These are phyloP conservation scores for Trichoderma atrobrunneum DNA, from an alignment of 2,329 filamentous ascomycete genomes.

Conservation along the genomic window DNA sequence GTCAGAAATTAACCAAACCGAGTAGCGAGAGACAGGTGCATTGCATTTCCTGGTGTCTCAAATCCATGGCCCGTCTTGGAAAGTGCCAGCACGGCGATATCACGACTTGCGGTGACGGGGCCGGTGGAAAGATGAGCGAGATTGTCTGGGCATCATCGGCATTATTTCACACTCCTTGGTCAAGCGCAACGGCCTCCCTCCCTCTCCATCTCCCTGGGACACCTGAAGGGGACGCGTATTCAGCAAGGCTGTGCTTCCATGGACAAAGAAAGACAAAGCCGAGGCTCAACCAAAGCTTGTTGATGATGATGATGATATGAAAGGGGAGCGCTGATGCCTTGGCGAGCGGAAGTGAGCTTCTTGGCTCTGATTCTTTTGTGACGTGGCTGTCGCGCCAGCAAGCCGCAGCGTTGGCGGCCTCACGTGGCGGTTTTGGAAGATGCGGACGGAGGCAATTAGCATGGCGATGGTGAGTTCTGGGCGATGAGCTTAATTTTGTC, in stretches of 20 bases:
- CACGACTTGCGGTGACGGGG: background rate
- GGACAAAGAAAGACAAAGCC: background rate
- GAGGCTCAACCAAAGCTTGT: background rate
- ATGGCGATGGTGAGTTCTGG: background rate
- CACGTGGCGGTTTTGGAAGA: constrained; percentile 9
- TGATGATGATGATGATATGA: background rate
- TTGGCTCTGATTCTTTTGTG: background rate
- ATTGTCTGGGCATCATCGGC: background rate
- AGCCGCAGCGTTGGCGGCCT: constrained; percentile 6
- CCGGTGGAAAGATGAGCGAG: background rate
- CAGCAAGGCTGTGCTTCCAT: background rate
- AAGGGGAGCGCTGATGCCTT: background rate
- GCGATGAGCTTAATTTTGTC: background rate
- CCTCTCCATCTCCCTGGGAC: background rate
- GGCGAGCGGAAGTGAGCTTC: background rate
- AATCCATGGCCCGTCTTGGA: background rate
- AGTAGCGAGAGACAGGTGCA: constrained; percentile 11
- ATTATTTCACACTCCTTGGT: background rate
- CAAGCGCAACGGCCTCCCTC: background rate
- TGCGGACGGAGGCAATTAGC: background rate
- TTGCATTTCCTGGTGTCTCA: constrained; percentile 9
- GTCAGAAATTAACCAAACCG: constrained; percentile 11
- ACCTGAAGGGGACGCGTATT: constrained; percentile 1
- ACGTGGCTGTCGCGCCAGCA: constrained; percentile 4
- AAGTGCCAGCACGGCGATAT: background rate